Evolutionary conservation across 306 rosid species (phyloP), one percentile per base, ranked within the genome.

Genomic region (Prunus persica): DNA sequence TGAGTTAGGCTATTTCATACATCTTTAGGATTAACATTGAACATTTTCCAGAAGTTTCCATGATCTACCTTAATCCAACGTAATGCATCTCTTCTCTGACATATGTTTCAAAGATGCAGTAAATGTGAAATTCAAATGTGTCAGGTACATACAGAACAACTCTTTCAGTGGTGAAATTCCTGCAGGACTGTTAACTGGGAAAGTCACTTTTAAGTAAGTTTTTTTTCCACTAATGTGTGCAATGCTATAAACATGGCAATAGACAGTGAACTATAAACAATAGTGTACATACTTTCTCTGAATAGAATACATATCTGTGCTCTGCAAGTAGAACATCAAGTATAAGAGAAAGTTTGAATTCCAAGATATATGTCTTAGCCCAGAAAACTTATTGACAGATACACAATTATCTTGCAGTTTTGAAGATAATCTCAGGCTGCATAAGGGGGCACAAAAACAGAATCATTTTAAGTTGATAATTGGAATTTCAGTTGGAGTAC

Each of bases 121-220:
- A 78, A 77, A 58, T 47, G 14, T 74, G 76, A 56, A 80, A 81
- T 84, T 41, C 80, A 4, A 73, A 25, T 66, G 71, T 84, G 81
- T 20, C 88, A 95, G 99, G 89, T 90, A 88, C 83, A 86, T 95
- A 83, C 90, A 92, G 85, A 92, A 95, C 86, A 95, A 95, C 86
- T 85, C 92, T 27, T 95, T 95, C 79, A 84, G 52, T 22, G 99
- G 99, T 60, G 89, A 83, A 68, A 90, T 95, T 83, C 99, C 99
- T 62, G 56, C 84, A 15, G 96, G 88, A 73, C 81, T 95, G 72
- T 32, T 87, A 52, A 85, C 82, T 22, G 78, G 86, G 81, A 92
- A 86, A 84, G 79, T 95, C 63, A 78, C 70, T 71, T 92, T 90
- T 77, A 80, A 77, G 98, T 94, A 86, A 88, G 96, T 79, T 72